These are phyloP conservation scores for Westerdykella ornata DNA, from an alignment of 2,329 filamentous ascomycete genomes.

Conservation along the genomic window DNA sequence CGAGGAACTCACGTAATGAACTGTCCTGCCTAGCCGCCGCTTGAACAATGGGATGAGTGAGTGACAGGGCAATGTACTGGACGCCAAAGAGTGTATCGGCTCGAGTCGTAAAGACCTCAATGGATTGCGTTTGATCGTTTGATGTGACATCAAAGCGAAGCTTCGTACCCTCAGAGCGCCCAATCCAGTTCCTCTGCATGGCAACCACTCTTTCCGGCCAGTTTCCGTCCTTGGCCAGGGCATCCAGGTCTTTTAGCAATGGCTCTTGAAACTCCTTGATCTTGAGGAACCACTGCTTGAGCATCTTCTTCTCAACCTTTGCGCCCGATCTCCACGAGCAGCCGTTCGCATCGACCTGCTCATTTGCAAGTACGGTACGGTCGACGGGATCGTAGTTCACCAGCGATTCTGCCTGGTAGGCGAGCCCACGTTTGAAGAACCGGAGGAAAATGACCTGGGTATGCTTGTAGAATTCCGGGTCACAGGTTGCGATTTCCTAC, in stretches of 20 bases:
- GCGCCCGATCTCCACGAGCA: constrained; percentile 83
- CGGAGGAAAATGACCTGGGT: constrained; percentile 80
- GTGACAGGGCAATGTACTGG: constrained; percentile 74
- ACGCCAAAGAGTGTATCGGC: constrained; percentile 83
- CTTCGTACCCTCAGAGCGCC: constrained; percentile 65
- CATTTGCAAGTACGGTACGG: constrained; percentile 82
- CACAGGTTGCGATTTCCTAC: constrained; percentile 78
- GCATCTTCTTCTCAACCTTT: constrained; percentile 67
- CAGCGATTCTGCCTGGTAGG: constrained; percentile 74
- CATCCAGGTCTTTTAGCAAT: constrained; percentile 63
- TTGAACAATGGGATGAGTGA: constrained; percentile 63
- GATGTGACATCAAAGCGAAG: constrained; percentile 61
- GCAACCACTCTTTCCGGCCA: constrained; percentile 80
- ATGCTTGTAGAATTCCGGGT: constrained; percentile 80
- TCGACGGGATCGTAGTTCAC: constrained; percentile 91
- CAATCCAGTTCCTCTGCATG: constrained; percentile 86
- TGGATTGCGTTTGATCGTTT: constrained; percentile 40
- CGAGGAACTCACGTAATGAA: constrained; percentile 61
- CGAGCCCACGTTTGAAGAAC: constrained; percentile 65
- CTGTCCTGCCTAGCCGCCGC: constrained; percentile 54
- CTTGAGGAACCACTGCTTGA: constrained; percentile 86
- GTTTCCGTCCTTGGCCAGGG: constrained; percentile 53
- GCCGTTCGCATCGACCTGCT: constrained; percentile 83
- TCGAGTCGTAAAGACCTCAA: constrained; percentile 77
- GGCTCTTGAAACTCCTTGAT: constrained; percentile 73